Percentiles rank a stretch among this genome's conserved stretches.
Evolutionary conservation across 2,329 filamentous ascomycete species (phyloP).

Genomic region (Gyromitra esculenta): DNA sequence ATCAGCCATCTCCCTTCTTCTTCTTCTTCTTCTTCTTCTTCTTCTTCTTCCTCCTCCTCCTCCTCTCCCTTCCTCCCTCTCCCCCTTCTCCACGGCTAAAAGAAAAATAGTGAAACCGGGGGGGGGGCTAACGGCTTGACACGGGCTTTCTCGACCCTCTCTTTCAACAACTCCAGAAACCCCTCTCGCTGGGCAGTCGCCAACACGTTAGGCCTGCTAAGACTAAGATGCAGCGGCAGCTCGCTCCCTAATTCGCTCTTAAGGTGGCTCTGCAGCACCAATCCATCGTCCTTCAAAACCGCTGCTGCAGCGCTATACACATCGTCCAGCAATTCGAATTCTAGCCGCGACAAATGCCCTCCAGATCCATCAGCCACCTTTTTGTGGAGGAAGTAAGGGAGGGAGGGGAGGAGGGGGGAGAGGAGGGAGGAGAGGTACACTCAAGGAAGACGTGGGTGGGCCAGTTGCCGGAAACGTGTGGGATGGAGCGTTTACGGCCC

Average conservation of each 20-base stretch:
- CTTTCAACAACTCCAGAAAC: conserved; percentile 70
- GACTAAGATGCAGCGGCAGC: conserved; percentile 86
- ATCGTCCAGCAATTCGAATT: conserved; percentile 64
- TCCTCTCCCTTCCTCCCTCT: too few species aligned
- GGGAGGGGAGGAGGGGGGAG: not conserved
- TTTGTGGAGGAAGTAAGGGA: not conserved
- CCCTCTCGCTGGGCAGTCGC: conserved; percentile 74
- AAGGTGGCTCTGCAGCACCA: conserved; percentile 73
- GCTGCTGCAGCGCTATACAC: conserved; percentile 62
- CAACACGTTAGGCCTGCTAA: conserved; percentile 83
- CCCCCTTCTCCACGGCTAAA: conserved; percentile 58
- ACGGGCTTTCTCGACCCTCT: conserved; percentile 61
- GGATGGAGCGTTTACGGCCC: conserved; percentile 81
- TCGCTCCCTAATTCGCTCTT: conserved; percentile 79
- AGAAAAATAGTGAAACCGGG: conserved; percentile 60
- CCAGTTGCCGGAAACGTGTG: conserved; percentile 91
- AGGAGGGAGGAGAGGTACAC: conserved; percentile 73
- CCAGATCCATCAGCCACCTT: conserved; percentile 50
- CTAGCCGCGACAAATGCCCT: conserved; percentile 68
- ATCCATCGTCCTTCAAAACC: conserved; percentile 56
- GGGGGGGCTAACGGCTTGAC: conserved; percentile 64
- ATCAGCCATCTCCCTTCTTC: conserved; percentile 55
- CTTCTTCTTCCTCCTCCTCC: conserved; percentile 61
- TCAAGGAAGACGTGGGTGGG: conserved; percentile 91
- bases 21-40: conserved; percentile 60